A percentile compares a stretch with the other conserved stretches of the same genome.
These are phyloP conservation scores for Plantago coronopus DNA, from an alignment of 305 asterid species.

Conservation along the genomic window DNA sequence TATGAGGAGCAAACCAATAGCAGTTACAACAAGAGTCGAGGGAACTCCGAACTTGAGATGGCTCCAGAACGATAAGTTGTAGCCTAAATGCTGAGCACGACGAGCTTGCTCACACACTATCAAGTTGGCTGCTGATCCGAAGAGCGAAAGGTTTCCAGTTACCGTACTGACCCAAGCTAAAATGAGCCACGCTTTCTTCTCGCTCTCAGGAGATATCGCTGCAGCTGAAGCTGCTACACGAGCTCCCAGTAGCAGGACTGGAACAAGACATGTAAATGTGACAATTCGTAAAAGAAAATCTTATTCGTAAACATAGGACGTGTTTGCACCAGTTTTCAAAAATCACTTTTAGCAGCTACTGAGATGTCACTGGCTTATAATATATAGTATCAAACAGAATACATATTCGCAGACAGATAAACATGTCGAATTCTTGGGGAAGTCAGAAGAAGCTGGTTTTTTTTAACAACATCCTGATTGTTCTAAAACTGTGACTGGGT, in stretches of 20 bases:
- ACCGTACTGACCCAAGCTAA: slow-evolving; percentile 96
- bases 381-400: too few relatives aligned
- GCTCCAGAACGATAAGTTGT: slow-evolving; percentile 69
- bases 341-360: too few relatives aligned
- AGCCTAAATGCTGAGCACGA: slow-evolving; percentile 53
- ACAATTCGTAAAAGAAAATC: neutral
- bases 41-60: slow-evolving; percentile 90
- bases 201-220: slow-evolving; percentile 55
- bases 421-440: too few relatives aligned
- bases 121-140: slow-evolving; percentile 93
- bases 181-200: slow-evolving; percentile 85
- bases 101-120: slow-evolving; percentile 97
- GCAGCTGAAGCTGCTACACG: slow-evolving; percentile 80
- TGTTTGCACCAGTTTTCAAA: too few relatives aligned
- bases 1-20: slow-evolving; percentile 73
- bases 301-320: too few relatives aligned
- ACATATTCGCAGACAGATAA: too few relatives aligned
- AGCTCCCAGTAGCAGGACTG: slow-evolving; percentile 66
- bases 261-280: neutral
- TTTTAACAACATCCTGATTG: too few relatives aligned
- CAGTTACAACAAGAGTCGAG: slow-evolving; percentile 66
- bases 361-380: too few relatives aligned
- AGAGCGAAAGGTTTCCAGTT: slow-evolving; percentile 73
- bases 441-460: too few relatives aligned
- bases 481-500: too few relatives aligned